Evolutionary conservation across 2,329 filamentous ascomycete species (phyloP).

Genomic region (Arthrobotrys iridis): DNA sequence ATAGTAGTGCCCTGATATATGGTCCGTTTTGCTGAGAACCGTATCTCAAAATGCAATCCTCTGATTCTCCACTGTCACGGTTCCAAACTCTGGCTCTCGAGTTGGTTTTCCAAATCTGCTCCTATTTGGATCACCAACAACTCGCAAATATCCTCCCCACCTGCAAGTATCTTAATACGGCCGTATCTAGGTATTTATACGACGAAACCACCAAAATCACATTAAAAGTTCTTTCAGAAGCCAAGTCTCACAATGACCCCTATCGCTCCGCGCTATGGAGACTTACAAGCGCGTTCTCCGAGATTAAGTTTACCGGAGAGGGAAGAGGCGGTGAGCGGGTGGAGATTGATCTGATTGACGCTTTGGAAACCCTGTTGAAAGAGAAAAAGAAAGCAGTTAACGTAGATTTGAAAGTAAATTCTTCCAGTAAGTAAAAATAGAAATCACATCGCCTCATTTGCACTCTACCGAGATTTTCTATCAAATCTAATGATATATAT

Average conservation of each 20-base stretch:
- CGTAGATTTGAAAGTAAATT: not conserved
- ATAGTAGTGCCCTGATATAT: not conserved
- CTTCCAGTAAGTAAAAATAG: not conserved
- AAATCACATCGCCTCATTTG: too few relatives aligned
- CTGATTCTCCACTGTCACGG: not conserved
- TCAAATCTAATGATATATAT: not conserved
- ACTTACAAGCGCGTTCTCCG: too few relatives aligned
- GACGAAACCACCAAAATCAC: not conserved
- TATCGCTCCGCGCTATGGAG: too few relatives aligned
- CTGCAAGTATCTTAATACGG: not conserved
- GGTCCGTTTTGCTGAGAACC: not conserved
- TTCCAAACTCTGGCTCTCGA: slow-evolving; percentile 1
- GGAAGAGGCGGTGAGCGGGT: not conserved
- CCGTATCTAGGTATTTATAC: not conserved
- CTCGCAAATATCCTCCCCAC: not conserved
- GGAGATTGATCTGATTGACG: not conserved
- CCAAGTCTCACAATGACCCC: not conserved
- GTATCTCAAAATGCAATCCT: not conserved
- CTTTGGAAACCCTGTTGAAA: not conserved
- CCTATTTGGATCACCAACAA: not conserved
- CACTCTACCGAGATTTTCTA: not conserved
- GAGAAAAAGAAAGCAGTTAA: not conserved
- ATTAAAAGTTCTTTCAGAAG: not conserved
- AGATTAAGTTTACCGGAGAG: not conserved
- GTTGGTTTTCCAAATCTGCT: not conserved